phyloP scores from a whole-genome alignment of 768 basidiomycete species.

The Rubroboletus satanas region DNA sequence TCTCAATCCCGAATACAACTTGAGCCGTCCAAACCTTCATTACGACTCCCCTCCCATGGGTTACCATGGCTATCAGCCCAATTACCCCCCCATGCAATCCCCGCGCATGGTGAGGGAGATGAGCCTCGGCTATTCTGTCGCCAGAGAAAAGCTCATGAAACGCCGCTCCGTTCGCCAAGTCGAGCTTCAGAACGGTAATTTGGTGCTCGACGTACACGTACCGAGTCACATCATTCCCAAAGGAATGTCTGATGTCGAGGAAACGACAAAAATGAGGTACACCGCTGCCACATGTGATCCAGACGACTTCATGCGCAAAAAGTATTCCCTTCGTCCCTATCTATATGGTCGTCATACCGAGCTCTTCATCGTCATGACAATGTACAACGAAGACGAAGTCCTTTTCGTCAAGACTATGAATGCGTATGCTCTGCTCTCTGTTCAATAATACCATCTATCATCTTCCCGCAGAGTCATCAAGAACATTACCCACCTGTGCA shows the following conservation, averaged over 20 bases:
- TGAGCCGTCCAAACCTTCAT: slow-evolving; percentile 43
- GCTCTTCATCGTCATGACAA: slow-evolving; percentile 94
- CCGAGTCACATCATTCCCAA: slow-evolving; percentile 76
- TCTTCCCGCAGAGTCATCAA: slow-evolving; percentile 64
- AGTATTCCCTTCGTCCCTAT: slow-evolving; percentile 77
- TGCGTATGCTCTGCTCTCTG: slow-evolving; percentile 45
- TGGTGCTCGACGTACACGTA: slow-evolving; percentile 80
- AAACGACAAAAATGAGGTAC: slow-evolving; percentile 82
- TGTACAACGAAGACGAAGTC: slow-evolving; percentile 91
- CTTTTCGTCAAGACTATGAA: slow-evolving; percentile 82
- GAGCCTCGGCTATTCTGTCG: slow-evolving; percentile 60
- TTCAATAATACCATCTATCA: slow-evolving; percentile 4
- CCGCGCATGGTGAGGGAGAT: slow-evolving; percentile 46
- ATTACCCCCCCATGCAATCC: slow-evolving; percentile 59
- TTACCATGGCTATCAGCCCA: slow-evolving; percentile 39
- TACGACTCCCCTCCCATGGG: slow-evolving; percentile 44
- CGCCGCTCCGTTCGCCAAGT: slow-evolving; percentile 76
- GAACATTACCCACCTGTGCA: slow-evolving; percentile 78
- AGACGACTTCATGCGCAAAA: slow-evolving; percentile 76
- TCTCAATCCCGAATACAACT: slow-evolving; percentile 59
- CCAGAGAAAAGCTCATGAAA: slow-evolving; percentile 79
- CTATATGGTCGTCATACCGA: slow-evolving; percentile 80
- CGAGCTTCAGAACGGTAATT: slow-evolving; percentile 75
- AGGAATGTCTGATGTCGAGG: slow-evolving; percentile 57
- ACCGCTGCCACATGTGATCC: slow-evolving; percentile 89